Percentiles rank a stretch among this genome's conserved stretches.
Evolutionary conservation across 2,329 filamentous ascomycete species (phyloP).

Genomic region (Cladorrhinum sp.): DNA sequence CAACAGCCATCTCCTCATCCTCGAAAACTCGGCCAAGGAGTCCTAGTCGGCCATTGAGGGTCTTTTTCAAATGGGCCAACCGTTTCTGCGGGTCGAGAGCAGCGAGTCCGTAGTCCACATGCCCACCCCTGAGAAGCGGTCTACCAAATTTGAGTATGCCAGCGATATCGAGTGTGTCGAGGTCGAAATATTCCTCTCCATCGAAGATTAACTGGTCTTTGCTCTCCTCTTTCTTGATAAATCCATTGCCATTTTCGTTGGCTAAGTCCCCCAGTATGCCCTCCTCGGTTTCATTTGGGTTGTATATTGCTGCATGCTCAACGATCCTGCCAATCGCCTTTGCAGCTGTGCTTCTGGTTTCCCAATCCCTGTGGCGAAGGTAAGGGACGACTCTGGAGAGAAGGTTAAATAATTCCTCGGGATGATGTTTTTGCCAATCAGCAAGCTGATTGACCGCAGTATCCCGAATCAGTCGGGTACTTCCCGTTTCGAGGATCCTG

Average conservation of each 20-base stretch:
- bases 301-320: slow-evolving; percentile 80
- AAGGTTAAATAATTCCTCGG: slow-evolving; percentile 94
- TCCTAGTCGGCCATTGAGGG: slow-evolving; percentile 75
- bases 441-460: slow-evolving; percentile 95
- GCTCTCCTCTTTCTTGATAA: slow-evolving; percentile 61
- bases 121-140: slow-evolving; percentile 77
- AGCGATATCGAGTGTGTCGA: slow-evolving; percentile 73
- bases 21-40: slow-evolving; percentile 81
- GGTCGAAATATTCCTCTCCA: slow-evolving; percentile 63
- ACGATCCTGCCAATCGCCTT: slow-evolving; percentile 94
- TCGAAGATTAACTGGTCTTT: slow-evolving; percentile 42
- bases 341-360: slow-evolving; percentile 87
- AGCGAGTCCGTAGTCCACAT: slow-evolving; percentile 80
- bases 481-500: slow-evolving; percentile 94
- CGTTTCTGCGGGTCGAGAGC: slow-evolving; percentile 77
- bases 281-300: slow-evolving; percentile 77
- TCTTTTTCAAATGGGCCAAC: slow-evolving; percentile 85
- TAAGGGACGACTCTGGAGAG: slow-evolving; percentile 94
- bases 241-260: slow-evolving; percentile 42
- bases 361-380: slow-evolving; percentile 92
- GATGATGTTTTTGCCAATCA: slow-evolving; percentile 96
- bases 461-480: slow-evolving; percentile 91
- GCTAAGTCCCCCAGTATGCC: slow-evolving; percentile 34
- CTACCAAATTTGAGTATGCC: slow-evolving; percentile 80
- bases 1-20: slow-evolving; percentile 70